These are phyloP conservation scores for Coemansia sp. DNA, from an alignment of 192 early-diverging fungal genomes.

Conservation along the genomic window DNA sequence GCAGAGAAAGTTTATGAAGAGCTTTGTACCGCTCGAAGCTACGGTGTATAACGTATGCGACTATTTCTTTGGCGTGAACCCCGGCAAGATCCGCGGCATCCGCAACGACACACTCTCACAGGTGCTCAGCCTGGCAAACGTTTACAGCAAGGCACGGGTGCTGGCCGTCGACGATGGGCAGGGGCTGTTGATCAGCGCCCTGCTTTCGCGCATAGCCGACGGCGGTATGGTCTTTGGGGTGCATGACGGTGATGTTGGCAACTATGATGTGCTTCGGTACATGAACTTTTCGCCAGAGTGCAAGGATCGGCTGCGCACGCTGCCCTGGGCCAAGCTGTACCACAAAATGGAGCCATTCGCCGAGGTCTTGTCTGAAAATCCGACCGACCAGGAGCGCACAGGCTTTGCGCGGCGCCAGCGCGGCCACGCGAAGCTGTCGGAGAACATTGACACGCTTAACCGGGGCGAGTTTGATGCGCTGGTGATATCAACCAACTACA, in stretches of 20 bases:
- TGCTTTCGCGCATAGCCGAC: conserved; percentile 75
- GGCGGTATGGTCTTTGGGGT: conserved; percentile 64
- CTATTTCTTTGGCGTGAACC: conserved; percentile 74
- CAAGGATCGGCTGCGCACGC: conserved; percentile 54
- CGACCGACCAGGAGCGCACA: conserved; percentile 51
- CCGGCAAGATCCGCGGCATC: conserved; percentile 67
- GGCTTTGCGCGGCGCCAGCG: conserved; percentile 56
- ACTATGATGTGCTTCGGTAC: conserved; percentile 70
- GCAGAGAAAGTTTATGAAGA: conserved; percentile 79
- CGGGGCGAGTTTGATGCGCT: conserved; percentile 69
- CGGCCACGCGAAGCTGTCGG: conserved; percentile 50
- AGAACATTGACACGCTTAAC: conserved; percentile 52
- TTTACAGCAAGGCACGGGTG: conserved; percentile 63
- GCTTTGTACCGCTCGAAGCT: conserved; percentile 73
- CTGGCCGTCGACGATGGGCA: conserved; percentile 89
- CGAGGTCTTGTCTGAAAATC: conserved; percentile 51
- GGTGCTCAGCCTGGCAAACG: conserved; percentile 76
- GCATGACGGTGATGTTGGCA: conserved; percentile 69
- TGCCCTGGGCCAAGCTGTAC: conserved; percentile 71
- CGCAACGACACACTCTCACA: conserved; percentile 91
- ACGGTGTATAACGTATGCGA: conserved; percentile 71
- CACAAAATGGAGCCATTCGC: conserved; percentile 55
- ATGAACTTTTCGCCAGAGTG: conserved; percentile 65
- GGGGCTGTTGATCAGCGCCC: conserved; percentile 73
- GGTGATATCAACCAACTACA: conserved; percentile 75